These are phyloP conservation scores for Microglena sp. DNA, from an alignment of 139 green algal genomes.

Conservation along the genomic window DNA sequence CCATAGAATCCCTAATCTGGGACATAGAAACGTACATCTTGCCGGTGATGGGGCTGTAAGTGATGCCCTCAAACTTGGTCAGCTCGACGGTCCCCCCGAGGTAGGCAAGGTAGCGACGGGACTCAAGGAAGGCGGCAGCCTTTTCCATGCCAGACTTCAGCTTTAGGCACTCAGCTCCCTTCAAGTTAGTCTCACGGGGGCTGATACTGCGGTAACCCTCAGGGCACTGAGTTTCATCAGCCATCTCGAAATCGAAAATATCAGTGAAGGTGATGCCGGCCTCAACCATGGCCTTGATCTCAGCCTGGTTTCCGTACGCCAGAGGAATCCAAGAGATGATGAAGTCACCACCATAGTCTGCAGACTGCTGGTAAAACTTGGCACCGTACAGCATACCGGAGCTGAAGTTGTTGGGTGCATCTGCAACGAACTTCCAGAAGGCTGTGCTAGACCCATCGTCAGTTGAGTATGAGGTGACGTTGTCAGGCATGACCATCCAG, in stretches of 20 bases:
- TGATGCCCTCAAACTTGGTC: slow-evolving; percentile 52
- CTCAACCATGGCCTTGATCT: slow-evolving; percentile 4
- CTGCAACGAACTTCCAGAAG: slow-evolving; percentile 28
- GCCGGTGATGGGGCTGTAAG: slow-evolving; percentile 6
- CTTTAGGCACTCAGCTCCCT: slow-evolving; percentile 45
- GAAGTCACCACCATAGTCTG: slow-evolving; percentile 1
- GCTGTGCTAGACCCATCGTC: slow-evolving; percentile 15
- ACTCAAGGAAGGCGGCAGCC: slow-evolving; percentile 42
- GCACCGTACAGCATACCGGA: slow-evolving; percentile 30
- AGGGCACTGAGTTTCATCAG: slow-evolving; percentile 18
- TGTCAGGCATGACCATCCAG: no score
- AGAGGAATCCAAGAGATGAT: slow-evolving; percentile 16
- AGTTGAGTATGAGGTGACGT: slow-evolving; percentile 27
- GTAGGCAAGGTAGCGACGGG: slow-evolving; percentile 27
- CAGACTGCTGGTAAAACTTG: slow-evolving; percentile 13
- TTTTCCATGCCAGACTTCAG: slow-evolving; percentile 31
- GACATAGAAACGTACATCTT: slow-evolving; percentile 13
- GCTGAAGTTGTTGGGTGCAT: slow-evolving; percentile 16
- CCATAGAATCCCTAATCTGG: slow-evolving; percentile 14
- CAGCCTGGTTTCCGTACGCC: slow-evolving; percentile 7
- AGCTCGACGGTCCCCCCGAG: slow-evolving; percentile 46
- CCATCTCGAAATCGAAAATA: slow-evolving; percentile 32
- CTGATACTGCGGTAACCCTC: slow-evolving; percentile 27
- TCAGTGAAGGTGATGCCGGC: slow-evolving; percentile 24
- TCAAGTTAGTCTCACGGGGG: neutral